Percentiles rank a stretch among this genome's conserved stretches.
These are phyloP conservation scores for Phytophthora sp. DNA, from an alignment of 352 stramenopile species.

Conservation along the genomic window DNA sequence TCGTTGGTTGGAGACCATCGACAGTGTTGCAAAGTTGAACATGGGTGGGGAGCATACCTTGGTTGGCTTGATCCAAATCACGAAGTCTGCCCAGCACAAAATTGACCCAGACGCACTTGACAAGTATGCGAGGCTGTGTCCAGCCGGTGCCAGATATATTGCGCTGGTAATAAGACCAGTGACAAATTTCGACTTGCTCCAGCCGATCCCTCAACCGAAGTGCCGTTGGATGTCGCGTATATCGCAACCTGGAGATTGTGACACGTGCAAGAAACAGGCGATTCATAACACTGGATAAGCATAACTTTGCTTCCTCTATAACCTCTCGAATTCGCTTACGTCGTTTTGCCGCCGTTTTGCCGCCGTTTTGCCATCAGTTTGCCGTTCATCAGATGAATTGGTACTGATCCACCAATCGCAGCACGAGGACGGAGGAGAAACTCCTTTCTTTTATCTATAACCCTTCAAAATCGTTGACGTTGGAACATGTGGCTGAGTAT, in stretches of 20 bases:
- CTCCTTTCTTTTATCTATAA: too few relatives aligned
- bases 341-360: too few relatives aligned
- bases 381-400: too few relatives aligned
- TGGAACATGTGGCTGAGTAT: too few relatives aligned
- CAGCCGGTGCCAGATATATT: constrained; percentile 5
- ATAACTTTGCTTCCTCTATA: too few relatives aligned
- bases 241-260: constrained; percentile 12
- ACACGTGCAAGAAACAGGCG: too few relatives aligned
- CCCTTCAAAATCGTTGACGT: too few relatives aligned
- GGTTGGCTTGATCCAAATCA: constrained; percentile 26
- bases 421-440: too few relatives aligned
- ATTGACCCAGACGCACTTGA: constrained; percentile 20
- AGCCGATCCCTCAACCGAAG: constrained; percentile 17
- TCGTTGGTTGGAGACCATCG: constrained; percentile 19
- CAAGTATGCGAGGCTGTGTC: constrained; percentile 17
- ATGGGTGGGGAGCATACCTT: constrained; percentile 3
- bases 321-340: too few relatives aligned
- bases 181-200: constrained; percentile 15
- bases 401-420: too few relatives aligned
- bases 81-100: constrained; percentile 19
- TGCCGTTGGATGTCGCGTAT: constrained; percentile 22
- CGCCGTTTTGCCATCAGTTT: too few relatives aligned
- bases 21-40: constrained; percentile 23
- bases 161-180: constrained; percentile 22
- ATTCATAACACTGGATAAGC: too few relatives aligned